Evolutionary conservation across 2,329 filamentous ascomycete species (phyloP), one percentile per base, ranked within the genome.

Genomic region (Rhynchosporium secalis): DNA sequence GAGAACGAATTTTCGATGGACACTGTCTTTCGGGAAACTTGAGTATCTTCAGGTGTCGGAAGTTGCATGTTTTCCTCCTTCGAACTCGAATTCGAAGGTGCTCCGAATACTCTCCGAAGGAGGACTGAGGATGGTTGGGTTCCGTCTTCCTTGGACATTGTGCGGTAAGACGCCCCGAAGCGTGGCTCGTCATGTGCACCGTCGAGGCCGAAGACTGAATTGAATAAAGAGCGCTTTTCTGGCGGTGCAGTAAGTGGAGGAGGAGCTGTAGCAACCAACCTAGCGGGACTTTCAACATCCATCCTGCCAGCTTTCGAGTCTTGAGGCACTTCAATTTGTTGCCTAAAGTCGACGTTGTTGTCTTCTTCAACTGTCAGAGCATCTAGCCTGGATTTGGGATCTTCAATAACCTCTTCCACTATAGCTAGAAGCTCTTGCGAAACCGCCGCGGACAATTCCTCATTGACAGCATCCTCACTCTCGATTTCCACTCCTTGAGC

Each of bases 11-110:
- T 38, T 15, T 67, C 64, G 12, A 64, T 8, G 15, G 65, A 66
- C 15, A 64, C 20, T 2, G 62, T 10, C 41, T 58, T 61, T 40
- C 64, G 43, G 5, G 64, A 62, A 31, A 58, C 13, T 48, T 72
- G 71, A 1, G 71, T 72, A 56, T 66, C 65, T 57, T 69, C 68
- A n/a, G 70, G 71, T 2, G 70, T 71, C 49, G 66, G 68, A 28
- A 71, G 63, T 57, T 72, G 71, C 2, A 10, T 56, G 43, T 64
- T 68, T 10, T 20, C 20, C 15, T 57, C 43, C 10, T 40, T 51
- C 13, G 20, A 40, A 12, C 15, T 48, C 36, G 49, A 28, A 12
- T 55, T 31, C 20, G 54, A 55, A 26, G 38, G 13, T 47, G 33
- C 29, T 26, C 48, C 20, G 29, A 47, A 36, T 7, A 38, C 28